Percentiles rank a stretch among this genome's conserved stretches.
These are phyloP conservation scores for Pyrus hybrid DNA, from an alignment of 331 rosid genomes.

Conservation along the genomic window DNA sequence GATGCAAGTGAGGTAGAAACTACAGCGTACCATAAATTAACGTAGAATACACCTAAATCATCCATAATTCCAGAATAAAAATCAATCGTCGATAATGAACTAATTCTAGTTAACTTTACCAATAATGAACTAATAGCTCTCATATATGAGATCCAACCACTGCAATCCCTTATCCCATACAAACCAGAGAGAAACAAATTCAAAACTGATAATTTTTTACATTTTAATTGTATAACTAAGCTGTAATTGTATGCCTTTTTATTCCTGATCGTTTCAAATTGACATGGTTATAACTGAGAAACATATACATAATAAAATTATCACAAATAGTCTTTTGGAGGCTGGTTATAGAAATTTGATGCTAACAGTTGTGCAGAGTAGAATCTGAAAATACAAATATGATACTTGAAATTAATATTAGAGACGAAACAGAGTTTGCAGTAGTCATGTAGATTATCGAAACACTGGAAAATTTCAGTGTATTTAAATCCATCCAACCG, in stretches of 20 bases:
- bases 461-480: background rate
- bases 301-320: background rate
- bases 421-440: too few relatives aligned
- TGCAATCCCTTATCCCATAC: too few relatives aligned
- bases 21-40: background rate
- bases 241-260: too few relatives aligned
- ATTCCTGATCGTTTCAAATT: too few relatives aligned
- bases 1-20: background rate
- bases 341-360: background rate
- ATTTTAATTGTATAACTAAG: too few relatives aligned
- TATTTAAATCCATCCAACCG: background rate
- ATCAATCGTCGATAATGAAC: background rate
- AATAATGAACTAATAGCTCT: too few relatives aligned
- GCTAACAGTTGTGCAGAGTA: too few relatives aligned
- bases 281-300: too few relatives aligned
- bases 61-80: background rate
- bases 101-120: background rate
- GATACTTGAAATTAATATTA: too few relatives aligned
- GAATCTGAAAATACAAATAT: too few relatives aligned
- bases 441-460: background rate
- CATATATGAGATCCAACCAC: background rate
- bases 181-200: too few relatives aligned
- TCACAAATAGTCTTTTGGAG: background rate
- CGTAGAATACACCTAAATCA: background rate
- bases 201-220: too few relatives aligned